Evolutionary conservation across 768 basidiomycete species (phyloP), one percentile per base, ranked within the genome.

Genomic region (Daedaleopsis nitida): DNA sequence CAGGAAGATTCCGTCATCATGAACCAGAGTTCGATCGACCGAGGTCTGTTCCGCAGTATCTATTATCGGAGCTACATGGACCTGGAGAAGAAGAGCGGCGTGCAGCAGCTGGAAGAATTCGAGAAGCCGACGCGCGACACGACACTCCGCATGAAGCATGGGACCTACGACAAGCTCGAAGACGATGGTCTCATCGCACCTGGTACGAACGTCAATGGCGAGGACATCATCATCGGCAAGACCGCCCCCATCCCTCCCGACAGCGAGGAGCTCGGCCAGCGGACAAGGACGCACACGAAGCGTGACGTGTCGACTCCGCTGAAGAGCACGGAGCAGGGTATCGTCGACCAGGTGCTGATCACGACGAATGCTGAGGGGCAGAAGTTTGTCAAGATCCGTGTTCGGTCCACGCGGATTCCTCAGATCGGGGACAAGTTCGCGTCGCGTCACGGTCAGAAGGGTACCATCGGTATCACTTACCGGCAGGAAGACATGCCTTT

Each of bases 1-100:
- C 97, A 99, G 77, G 97, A 98, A 85, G 97, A 99, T 83, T 99
- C 97, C 64, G 97, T 99, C 77, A 98, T 99, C 78, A 98, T 99
- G 96, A 98, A 98, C 74, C 97, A 99, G 77, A 94, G 92, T 68
- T 96, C 97, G 27, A 92, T 99, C 67, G 96, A 99, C 72, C 92
- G 97, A 60, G 96, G 97, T 60, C 83, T 99, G 34, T 99, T 99
- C 89, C 87, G 96, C 39, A 96, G 94, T 80, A 92, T 99, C 69
- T 99, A 98, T 75, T 98, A 98, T 74, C 87, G 97, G 68, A 94
- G 94, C 69, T 98, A 98, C 72, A 97, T 96, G 89, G 97, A 99
- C 75, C 82, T 95, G 54, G 97, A 98, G 80, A 98, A 98, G 84
- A 94, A 92, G 77, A 91, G 89, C 66, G 97, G 97, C 21, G 83